These are phyloP conservation scores for Paramyrothecium sp. DNA, from an alignment of 2,329 filamentous ascomycete genomes.

Conservation along the genomic window DNA sequence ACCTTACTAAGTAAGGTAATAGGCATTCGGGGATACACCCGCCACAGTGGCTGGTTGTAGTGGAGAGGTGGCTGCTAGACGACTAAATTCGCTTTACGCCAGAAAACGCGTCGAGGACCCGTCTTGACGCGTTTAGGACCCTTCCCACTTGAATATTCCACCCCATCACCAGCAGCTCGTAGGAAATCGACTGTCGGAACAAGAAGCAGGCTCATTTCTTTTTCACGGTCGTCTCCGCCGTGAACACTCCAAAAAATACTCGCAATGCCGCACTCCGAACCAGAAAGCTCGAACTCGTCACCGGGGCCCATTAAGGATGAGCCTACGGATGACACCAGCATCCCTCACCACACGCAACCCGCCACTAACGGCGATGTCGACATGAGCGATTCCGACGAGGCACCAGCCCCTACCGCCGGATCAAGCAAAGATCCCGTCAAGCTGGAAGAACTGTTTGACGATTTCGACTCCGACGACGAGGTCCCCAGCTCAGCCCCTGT, in stretches of 20 bases:
- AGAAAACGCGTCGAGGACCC: background rate
- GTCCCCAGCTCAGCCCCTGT: constrained; percentile 50
- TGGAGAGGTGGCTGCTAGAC: no score
- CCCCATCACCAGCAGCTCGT: background rate
- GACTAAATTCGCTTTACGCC: background rate
- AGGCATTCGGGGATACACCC: no score
- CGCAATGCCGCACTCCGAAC: constrained; percentile 45
- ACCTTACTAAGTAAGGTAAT: no score
- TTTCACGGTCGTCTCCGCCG: no score
- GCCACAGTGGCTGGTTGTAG: no score
- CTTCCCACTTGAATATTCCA: background rate
- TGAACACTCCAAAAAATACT: background rate
- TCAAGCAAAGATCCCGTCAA: constrained; percentile 44
- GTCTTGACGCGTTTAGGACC: background rate
- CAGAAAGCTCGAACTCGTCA: constrained; percentile 26
- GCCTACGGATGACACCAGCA: constrained; percentile 29
- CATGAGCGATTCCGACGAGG: constrained; percentile 35
- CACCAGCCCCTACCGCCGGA: constrained; percentile 16
- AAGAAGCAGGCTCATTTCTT: background rate
- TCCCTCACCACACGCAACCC: constrained; percentile 18
- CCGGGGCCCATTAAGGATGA: constrained; percentile 27
- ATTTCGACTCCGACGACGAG: constrained; percentile 60
- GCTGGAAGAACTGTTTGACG: constrained; percentile 58
- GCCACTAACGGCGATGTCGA: constrained; percentile 33
- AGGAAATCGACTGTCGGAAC: background rate